phyloP scores from a whole-genome alignment of 1,284 basidiomycete species.

The Tilletia walkeri region DNA sequence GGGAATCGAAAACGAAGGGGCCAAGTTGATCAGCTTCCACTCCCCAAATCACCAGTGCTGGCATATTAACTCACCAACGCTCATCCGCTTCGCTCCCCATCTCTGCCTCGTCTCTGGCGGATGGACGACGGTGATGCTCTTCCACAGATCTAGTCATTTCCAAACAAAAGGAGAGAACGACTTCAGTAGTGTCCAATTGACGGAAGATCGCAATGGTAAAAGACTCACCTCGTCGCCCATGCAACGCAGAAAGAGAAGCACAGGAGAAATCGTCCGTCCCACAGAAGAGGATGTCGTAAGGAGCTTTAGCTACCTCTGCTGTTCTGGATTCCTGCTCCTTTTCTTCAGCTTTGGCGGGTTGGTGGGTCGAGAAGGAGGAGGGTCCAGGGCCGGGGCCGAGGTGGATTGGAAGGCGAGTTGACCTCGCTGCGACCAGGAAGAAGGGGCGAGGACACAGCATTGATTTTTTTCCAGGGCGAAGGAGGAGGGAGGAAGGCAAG shows the following conservation, averaged over 20 bases:
- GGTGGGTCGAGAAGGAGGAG: too few relatives aligned
- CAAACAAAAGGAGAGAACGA: slow-evolving; percentile 64
- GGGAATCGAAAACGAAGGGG: background rate
- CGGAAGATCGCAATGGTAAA: too few relatives aligned
- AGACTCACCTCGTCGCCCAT: slow-evolving; percentile 15
- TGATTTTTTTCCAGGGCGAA: too few relatives aligned
- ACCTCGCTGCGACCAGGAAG: too few relatives aligned
- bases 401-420: too few relatives aligned
- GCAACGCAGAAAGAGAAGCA: slow-evolving; percentile 26
- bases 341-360: too few relatives aligned
- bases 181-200: slow-evolving; percentile 59
- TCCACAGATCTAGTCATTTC: slow-evolving; percentile 34
- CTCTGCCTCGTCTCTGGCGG: slow-evolving; percentile 21
- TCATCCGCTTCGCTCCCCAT: slow-evolving; percentile 48
- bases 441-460: too few relatives aligned
- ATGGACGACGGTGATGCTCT: slow-evolving; percentile 20
- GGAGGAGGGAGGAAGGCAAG: too few relatives aligned
- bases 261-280: slow-evolving; percentile 48
- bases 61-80: slow-evolving; percentile 23
- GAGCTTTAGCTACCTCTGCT: slow-evolving; percentile 14
- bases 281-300: slow-evolving; percentile 52
- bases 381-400: too few relatives aligned
- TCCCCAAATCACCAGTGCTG: background rate
- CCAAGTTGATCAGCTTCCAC: background rate
- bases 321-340: background rate